Evolutionary conservation across 2,329 filamentous ascomycete species (phyloP), one percentile per base, ranked within the genome.

Genomic region (Juglanconis juglandina): DNA sequence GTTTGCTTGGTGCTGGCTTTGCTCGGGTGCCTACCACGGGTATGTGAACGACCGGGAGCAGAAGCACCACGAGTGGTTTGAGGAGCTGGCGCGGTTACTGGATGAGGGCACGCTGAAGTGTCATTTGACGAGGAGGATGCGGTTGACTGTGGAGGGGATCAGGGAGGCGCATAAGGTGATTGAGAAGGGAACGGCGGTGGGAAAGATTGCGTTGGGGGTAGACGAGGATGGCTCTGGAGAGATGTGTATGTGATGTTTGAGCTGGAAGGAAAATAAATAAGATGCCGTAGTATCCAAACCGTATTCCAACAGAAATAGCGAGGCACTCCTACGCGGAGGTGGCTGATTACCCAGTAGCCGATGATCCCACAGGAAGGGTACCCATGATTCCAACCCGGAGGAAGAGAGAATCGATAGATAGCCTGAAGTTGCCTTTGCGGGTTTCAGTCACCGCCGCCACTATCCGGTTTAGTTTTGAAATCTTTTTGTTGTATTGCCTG

Each of bases 1-100:
- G 1, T 79, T 77, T 57, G 67, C 70, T 3, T 79, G 77, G 76
- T 73, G 70, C 64, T 69, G 76, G 64, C 52, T 79, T 9, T 75
- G 75, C 1, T 75, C 75, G 1, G 75, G 77, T 30, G 68, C 72
- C 3, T 77, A 74, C 64, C 74, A 79, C 58, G 39, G 62, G 2
- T 69, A 68, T 32, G 52, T 53, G 8, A 65, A 69, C 17, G 71
- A 74, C n/a, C 68, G 73, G 35, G 54, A 73, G 34, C 73, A 75
- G 42, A 72, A 71, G 56, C 75, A 78, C 65, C 71, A 72, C n/a
- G 66, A 67, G 11, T 76, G 76, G 48, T 68, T 77, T 48, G 69
- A 73, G 59, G 67, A 74, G 54, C 63, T 79, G 53, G 65, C 67
- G 2, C 58, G 63, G 48, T 62, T 72, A 49, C 39, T 78, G 13